Percentiles rank a stretch among this genome's conserved stretches.
These are phyloP conservation scores for Neonectria punicea DNA, from an alignment of 2,329 filamentous ascomycete genomes.

Conservation along the genomic window DNA sequence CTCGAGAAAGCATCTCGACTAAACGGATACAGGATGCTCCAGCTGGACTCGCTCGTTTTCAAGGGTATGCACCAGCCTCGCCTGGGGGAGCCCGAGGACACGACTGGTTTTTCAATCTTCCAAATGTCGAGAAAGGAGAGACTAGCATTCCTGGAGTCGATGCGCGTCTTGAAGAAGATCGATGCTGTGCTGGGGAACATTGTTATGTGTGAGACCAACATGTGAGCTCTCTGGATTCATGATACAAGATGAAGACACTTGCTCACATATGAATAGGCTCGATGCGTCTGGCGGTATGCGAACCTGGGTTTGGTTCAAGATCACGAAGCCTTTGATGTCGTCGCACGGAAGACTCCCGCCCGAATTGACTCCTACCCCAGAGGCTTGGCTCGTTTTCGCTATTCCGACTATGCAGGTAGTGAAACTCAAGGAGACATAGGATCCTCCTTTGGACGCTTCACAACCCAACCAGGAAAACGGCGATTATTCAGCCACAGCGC, in stretches of 20 bases:
- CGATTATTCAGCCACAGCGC: neutral
- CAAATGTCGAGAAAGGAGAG: neutral
- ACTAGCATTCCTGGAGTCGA: neutral
- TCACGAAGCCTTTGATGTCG: constrained; percentile 10
- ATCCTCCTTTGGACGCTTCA: constrained; percentile 3
- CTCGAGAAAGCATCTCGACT: constrained; percentile 30
- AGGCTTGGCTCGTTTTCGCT: constrained; percentile 10
- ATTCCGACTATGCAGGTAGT: constrained; percentile 9
- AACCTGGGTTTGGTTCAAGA: constrained; percentile 24
- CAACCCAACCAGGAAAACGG: neutral
- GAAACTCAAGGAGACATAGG: constrained; percentile 18
- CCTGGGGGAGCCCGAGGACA: neutral
- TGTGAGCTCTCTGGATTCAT: constrained; percentile 1
- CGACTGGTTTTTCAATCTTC: neutral
- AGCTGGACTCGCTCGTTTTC: constrained; percentile 38
- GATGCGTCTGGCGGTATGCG: constrained; percentile 1
- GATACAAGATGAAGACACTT: neutral
- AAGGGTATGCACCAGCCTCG: constrained; percentile 6
- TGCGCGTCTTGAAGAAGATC: neutral
- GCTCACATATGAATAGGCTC: constrained; percentile 1
- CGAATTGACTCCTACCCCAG: constrained; percentile 14
- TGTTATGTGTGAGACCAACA: constrained; percentile 11
- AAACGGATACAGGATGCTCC: constrained; percentile 38
- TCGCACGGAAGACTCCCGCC: neutral
- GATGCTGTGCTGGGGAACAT: constrained; percentile 9